These are phyloP conservation scores for Colletotrichum sp. DNA, from an alignment of 2,329 filamentous ascomycete species.

Conservation along the genomic window DNA sequence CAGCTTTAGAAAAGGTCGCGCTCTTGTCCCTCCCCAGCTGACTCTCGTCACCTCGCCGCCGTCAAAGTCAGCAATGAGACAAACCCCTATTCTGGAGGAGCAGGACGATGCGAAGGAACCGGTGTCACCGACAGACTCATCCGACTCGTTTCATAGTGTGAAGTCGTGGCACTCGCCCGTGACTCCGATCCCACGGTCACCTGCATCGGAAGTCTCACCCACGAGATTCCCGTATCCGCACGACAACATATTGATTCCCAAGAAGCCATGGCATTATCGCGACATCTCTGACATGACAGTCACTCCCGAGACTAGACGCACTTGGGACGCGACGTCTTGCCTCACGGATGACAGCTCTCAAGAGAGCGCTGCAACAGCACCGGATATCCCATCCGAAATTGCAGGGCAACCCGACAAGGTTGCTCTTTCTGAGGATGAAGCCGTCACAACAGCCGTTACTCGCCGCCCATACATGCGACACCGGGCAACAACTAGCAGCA, in stretches of 20 bases:
- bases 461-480: conserved; percentile 51
- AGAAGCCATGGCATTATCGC: conserved; percentile 30
- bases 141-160: conserved; percentile 60
- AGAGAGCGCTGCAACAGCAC: conserved; percentile 28
- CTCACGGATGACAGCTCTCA: conserved; percentile 29
- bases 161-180: conserved; percentile 56
- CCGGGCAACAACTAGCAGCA: conserved; percentile 57
- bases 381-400: conserved; percentile 17
- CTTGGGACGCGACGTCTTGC: conserved; percentile 32
- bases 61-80: conserved; percentile 29
- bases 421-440: conserved; percentile 12
- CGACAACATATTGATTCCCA: conserved; percentile 41
- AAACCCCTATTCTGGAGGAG: conserved; percentile 6
- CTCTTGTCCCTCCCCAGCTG: conserved; percentile 32
- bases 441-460: conserved; percentile 28
- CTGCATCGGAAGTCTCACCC: conserved; percentile 40
- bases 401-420: conserved; percentile 9
- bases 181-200: conserved; percentile 48
- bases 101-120: conserved; percentile 27
- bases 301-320: conserved; percentile 34
- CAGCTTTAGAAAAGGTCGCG: conserved; percentile 31
- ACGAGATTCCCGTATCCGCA: conserved; percentile 42
- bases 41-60: conserved; percentile 43
- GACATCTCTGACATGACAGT: conserved; percentile 37
- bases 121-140: conserved; percentile 49